Evolutionary conservation across 768 basidiomycete genomes (phyloP).

Genomic region (Galerina marginata): DNA sequence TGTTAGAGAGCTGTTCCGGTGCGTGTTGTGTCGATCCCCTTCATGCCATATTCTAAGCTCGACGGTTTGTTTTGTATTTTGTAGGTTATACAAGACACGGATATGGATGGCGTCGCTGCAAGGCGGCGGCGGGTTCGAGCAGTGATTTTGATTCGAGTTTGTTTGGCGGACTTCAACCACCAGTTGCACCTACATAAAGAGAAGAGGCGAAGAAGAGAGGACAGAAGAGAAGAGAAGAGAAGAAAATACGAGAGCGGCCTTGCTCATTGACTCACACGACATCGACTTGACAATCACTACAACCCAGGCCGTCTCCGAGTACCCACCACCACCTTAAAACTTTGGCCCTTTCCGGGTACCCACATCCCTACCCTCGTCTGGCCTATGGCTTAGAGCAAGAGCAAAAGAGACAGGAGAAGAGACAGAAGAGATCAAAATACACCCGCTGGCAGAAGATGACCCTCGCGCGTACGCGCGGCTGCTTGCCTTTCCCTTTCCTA

Average conservation of each 20-base stretch:
- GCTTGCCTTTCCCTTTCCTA: no score
- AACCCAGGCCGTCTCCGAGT: neutral
- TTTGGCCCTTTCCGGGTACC: no score
- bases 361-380: no score
- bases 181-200: neutral
- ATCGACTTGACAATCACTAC: neutral
- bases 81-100: conserved; percentile 87
- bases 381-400: no score
- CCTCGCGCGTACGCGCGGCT: no score
- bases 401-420: no score
- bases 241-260: neutral
- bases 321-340: no score
- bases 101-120: conserved; percentile 94
- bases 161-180: no score
- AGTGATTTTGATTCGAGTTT: conserved; percentile 21
- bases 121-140: conserved; percentile 48
- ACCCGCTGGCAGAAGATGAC: no score
- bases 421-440: no score
- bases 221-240: neutral
- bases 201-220: neutral
- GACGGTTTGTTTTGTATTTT: neutral
- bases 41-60: neutral
- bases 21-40: conserved; percentile 22
- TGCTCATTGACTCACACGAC: neutral
- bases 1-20: conserved; percentile 94